phyloP scores from a whole-genome alignment of 352 stramenopile genomes.

The Phytophthora pseudosyringae region DNA sequence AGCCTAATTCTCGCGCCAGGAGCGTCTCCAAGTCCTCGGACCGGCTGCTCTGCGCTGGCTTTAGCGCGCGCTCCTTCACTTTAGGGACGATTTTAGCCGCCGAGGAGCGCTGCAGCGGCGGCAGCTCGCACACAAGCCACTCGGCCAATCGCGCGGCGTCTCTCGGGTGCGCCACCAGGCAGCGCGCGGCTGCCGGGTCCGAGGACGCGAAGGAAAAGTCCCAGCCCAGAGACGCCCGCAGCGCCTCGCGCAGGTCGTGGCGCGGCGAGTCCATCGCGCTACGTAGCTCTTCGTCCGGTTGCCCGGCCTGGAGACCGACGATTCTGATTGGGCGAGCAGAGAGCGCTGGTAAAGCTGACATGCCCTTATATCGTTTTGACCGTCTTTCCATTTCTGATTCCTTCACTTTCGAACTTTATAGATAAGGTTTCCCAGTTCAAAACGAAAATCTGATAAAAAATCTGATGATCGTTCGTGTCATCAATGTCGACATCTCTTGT shows the following conservation, averaged over 20 bases:
- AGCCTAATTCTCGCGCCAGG: conserved; percentile 48
- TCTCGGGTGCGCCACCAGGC: conserved; percentile 50
- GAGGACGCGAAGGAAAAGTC: conserved; percentile 58
- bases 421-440: not conserved
- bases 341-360: not conserved
- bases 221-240: conserved; percentile 49
- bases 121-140: conserved; percentile 51
- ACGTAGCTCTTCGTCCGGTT: conserved; percentile 30
- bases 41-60: not conserved
- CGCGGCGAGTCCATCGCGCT: conserved; percentile 10
- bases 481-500: too few species aligned
- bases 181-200: conserved; percentile 50
- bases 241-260: conserved; percentile 43
- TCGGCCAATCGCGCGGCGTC: conserved; percentile 41
- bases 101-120: conserved; percentile 10
- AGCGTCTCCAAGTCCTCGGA: conserved; percentile 44
- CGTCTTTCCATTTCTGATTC: too few species aligned
- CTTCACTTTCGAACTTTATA: too few species aligned
- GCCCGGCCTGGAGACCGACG: not conserved
- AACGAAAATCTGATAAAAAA: conserved; percentile 16
- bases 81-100: conserved; percentile 1
- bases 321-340: conserved; percentile 24
- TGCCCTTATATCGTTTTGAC: conserved; percentile 8
- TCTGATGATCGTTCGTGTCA: too few species aligned
- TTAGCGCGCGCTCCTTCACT: not conserved